phyloP scores from a whole-genome alignment of 176 grass and related monocot genomes.

The Carex scoparia region DNA sequence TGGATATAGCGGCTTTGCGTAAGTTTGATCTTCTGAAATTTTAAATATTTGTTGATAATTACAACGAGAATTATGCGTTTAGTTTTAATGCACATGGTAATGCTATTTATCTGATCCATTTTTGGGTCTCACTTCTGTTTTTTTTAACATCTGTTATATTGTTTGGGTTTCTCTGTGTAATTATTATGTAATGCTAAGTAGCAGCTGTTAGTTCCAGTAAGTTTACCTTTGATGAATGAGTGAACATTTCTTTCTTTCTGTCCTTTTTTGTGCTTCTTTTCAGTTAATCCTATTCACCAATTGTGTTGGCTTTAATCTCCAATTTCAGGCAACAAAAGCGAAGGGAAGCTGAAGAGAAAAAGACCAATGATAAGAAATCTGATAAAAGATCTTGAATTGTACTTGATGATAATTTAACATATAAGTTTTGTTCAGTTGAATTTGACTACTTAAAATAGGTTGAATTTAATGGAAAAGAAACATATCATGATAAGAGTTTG shows the following conservation, averaged over 20 bases:
- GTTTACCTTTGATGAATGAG: background rate
- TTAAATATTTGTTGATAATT: background rate
- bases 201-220: background rate
- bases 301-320: background rate
- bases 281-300: background rate
- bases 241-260: too few relatives aligned
- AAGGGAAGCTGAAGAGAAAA: constrained; percentile 78
- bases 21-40: constrained; percentile 24
- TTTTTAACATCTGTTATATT: background rate
- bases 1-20: constrained; percentile 96
- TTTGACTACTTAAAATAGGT: background rate
- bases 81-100: background rate
- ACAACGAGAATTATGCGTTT: background rate
- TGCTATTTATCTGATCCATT: background rate
- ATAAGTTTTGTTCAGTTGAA: constrained; percentile 7
- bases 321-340: constrained; percentile 82
- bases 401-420: background rate
- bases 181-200: background rate
- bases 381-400: constrained; percentile 56
- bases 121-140: background rate
- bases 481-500: background rate
- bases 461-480: background rate
- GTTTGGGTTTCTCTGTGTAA: too few relatives aligned
- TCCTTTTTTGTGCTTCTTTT: background rate
- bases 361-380: constrained; percentile 52